Percentiles rank a stretch among this genome's conserved stretches.
Conservation (phyloP, 148 eudicot species). For the Camellia sinensis region DNA sequence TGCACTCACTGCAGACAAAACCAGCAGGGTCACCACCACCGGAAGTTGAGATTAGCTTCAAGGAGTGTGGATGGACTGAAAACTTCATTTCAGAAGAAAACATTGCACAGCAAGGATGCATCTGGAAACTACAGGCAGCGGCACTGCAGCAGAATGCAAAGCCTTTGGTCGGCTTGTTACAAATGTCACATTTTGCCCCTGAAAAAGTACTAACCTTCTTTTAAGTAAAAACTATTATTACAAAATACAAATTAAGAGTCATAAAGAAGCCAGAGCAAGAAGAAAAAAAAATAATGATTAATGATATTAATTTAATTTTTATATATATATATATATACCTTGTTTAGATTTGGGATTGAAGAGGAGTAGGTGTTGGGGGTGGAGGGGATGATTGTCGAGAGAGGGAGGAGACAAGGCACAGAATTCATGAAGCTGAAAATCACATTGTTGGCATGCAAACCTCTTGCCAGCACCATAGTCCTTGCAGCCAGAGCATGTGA, state of each 20-base stretch:
- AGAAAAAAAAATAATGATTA: not conserved
- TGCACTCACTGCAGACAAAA: conserved; percentile 61
- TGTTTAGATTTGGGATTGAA: conserved; percentile 57
- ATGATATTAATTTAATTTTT: not conserved
- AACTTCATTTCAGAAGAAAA: conserved; percentile 59
- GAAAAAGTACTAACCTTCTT: not conserved
- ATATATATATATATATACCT: conserved; percentile 16
- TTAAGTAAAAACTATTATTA: not conserved
- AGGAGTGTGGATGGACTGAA: conserved; percentile 56
- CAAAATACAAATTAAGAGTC: not conserved
- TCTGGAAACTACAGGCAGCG: conserved; percentile 60
- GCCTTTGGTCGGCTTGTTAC: conserved; percentile 65
- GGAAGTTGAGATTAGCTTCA: conserved; percentile 49
- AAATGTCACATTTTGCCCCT: conserved; percentile 67
- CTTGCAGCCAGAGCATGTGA: conserved; percentile 73
- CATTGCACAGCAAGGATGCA: conserved; percentile 90
- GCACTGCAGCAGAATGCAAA: conserved; percentile 61
- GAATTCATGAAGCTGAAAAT: conserved; percentile 84
- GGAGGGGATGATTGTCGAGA: conserved; percentile 72
- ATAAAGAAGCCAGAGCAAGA: not conserved
- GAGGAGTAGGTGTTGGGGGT: conserved; percentile 69
- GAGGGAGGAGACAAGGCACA: conserved; percentile 82
- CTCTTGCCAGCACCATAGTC: conserved; percentile 79
- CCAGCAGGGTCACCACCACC: not conserved
- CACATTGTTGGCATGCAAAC: conserved; percentile 68